These are phyloP conservation scores for Nadsonia fulvescens DNA, from an alignment of 805 yeast species.

Conservation along the genomic window DNA sequence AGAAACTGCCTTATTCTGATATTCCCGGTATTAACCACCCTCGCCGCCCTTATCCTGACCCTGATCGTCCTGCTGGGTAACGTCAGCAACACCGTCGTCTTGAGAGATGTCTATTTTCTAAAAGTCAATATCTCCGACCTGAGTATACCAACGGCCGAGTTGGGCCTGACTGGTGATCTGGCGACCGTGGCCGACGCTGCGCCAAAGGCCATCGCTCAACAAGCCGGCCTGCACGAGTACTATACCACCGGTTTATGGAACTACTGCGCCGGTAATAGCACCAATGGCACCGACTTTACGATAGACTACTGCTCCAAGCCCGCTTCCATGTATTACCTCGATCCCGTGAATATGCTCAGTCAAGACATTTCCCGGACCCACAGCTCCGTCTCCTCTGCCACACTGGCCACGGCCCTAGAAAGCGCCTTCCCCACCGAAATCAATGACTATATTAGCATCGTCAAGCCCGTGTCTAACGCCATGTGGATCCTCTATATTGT, in stretches of 20 bases:
- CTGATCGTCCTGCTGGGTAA: slow-evolving; percentile 37
- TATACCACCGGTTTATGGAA: slow-evolving; percentile 48
- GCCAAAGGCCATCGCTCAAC: slow-evolving; percentile 9
- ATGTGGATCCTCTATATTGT: slow-evolving; percentile 37
- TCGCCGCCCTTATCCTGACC: slow-evolving; percentile 28
- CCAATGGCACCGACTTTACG: slow-evolving; percentile 14
- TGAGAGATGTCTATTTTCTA: slow-evolving; percentile 29
- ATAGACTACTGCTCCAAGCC: slow-evolving; percentile 37
- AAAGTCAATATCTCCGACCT: slow-evolving; percentile 26
- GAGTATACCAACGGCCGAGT: slow-evolving; percentile 11
- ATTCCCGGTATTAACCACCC: slow-evolving; percentile 18
- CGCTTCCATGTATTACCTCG: slow-evolving; percentile 35
- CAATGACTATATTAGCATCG: slow-evolving; percentile 25
- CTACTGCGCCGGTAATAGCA: slow-evolving; percentile 32
- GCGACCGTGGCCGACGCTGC: slow-evolving; percentile 6
- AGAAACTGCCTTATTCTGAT: slow-evolving; percentile 16
- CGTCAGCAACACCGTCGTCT: slow-evolving; percentile 23
- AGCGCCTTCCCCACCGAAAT: slow-evolving; percentile 38
- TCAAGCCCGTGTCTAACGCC: slow-evolving; percentile 33
- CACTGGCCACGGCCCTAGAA: slow-evolving; percentile 11
- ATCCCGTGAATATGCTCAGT: slow-evolving; percentile 26
- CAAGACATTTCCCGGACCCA: slow-evolving; percentile 13
- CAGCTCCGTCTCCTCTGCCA: slow-evolving; percentile 30
- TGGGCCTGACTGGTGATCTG: slow-evolving; percentile 4
- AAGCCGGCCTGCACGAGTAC: slow-evolving; percentile 26